Conservation (phyloP, 257 asterid genomes). For the Gentiana dahurica region DNA sequence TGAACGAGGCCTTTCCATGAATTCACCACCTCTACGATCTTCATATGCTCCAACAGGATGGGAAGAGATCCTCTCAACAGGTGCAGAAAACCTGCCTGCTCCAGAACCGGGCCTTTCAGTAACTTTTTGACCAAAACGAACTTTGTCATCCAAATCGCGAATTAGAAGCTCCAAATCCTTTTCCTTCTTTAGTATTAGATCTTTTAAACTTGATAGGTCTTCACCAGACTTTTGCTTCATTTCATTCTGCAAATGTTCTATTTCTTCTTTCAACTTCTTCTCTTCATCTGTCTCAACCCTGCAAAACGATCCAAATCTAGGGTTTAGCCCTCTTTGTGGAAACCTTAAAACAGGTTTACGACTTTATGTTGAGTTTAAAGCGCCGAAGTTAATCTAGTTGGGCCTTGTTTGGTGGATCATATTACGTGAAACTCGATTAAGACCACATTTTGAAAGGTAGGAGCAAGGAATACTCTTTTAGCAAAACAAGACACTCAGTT, state of each 20-base stretch:
- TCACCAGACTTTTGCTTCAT: conserved; percentile 35
- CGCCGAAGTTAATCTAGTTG: no score
- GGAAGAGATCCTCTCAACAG: conserved; percentile 46
- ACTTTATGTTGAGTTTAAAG: no score
- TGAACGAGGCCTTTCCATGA: conserved; percentile 75
- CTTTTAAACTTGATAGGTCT: conserved; percentile 29
- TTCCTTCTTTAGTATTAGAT: conserved; percentile 49
- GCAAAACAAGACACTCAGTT: no score
- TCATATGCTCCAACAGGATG: conserved; percentile 46
- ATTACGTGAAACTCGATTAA: no score
- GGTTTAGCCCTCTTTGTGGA: not conserved
- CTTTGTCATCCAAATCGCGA: conserved; percentile 71
- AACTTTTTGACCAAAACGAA: conserved; percentile 62
- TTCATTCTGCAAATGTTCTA: conserved; percentile 52
- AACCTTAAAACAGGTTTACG: no score
- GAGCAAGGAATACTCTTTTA: no score
- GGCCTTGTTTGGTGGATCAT: no score
- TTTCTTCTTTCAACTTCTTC: conserved; percentile 69
- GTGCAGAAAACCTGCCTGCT: conserved; percentile 44
- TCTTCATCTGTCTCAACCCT: conserved; percentile 88
- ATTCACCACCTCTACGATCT: conserved; percentile 53
- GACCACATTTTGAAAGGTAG: no score
- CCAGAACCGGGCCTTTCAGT: conserved; percentile 75
- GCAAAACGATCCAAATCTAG: conserved; percentile 22
- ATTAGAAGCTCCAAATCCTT: conserved; percentile 53